Evolutionary conservation across 768 basidiomycete genomes (phyloP).

Genomic region (Nidularia sp.): DNA sequence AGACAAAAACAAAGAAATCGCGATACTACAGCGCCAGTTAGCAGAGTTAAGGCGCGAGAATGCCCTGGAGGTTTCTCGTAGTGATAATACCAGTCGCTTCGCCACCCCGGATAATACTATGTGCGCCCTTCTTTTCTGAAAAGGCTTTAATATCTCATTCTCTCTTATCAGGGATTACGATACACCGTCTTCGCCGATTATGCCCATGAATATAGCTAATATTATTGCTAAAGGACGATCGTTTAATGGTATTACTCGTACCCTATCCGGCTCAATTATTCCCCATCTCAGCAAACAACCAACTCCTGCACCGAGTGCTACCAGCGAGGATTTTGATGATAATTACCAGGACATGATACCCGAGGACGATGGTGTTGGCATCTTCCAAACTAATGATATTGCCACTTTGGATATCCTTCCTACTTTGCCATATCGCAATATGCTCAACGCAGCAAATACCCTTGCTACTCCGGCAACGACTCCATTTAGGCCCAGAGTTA

Average conservation of each 20-base stretch:
- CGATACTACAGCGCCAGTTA: constrained; percentile 18
- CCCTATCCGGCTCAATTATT: constrained; percentile 46
- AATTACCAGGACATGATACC: background rate
- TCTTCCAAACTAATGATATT: no score
- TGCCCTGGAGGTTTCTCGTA: background rate
- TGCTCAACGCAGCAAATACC: background rate
- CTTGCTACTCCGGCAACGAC: background rate
- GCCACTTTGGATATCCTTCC: no score
- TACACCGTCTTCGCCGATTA: background rate
- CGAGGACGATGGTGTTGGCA: no score
- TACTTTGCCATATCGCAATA: no score
- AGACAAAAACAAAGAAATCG: constrained; percentile 20
- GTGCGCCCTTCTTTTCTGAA: background rate
- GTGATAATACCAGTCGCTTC: background rate
- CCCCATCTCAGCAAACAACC: constrained; percentile 42
- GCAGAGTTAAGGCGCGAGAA: constrained; percentile 3
- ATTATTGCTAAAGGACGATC: constrained; percentile 3
- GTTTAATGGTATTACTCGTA: constrained; percentile 22
- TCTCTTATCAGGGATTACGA: background rate
- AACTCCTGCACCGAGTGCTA: constrained; percentile 43
- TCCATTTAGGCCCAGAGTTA: background rate
- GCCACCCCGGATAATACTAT: background rate
- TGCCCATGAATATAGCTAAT: background rate
- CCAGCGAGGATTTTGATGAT: constrained; percentile 13
- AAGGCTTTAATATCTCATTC: background rate